Percentiles rank a stretch among this genome's conserved stretches.
These are phyloP conservation scores for Myxozyma mucilagina DNA, from an alignment of 805 yeast species.

Conservation along the genomic window DNA sequence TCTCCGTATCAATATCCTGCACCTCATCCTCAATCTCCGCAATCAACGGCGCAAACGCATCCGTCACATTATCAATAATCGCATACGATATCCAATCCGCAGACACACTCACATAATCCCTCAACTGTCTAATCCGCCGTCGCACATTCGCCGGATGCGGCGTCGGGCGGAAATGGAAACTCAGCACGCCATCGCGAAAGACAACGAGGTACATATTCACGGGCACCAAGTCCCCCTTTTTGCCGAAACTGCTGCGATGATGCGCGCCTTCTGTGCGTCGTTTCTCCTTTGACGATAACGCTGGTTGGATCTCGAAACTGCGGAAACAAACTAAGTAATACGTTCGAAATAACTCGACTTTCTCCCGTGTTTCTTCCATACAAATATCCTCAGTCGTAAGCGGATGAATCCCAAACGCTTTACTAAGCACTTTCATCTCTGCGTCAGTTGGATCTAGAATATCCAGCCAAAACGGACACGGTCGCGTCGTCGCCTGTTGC, in stretches of 20 bases:
- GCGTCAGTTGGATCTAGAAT: conserved; percentile 92
- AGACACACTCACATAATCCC: conserved; percentile 84
- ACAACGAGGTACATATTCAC: conserved; percentile 91
- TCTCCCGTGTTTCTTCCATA: conserved; percentile 90
- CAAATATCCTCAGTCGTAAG: conserved; percentile 94
- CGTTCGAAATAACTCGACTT: conserved; percentile 86
- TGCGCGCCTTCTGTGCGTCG: conserved; percentile 26
- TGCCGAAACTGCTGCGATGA: conserved; percentile 21
- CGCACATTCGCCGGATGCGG: conserved; percentile 96
- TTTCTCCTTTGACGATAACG: conserved; percentile 41
- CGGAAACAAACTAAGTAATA: conserved; percentile 91
- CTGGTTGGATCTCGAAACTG: conserved; percentile 64
- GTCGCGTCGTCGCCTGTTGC: conserved; percentile 3
- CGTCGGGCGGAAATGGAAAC: conserved; percentile 91
- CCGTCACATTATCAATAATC: conserved; percentile 92
- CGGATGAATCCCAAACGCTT: conserved; percentile 94
- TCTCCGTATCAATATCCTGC: conserved; percentile 89
- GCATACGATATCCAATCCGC: conserved; percentile 99
- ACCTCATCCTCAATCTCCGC: conserved; percentile 93
- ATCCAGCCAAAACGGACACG: conserved; percentile 67
- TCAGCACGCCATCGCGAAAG: conserved; percentile 84
- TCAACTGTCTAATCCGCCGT: conserved; percentile 81
- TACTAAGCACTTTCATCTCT: conserved; percentile 88
- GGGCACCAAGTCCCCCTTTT: conserved; percentile 56
- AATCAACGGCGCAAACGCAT: conserved; percentile 95